Evolutionary conservation across 495 filamentous ascomycete species (phyloP).

Genomic region (Paragyromitra xinjiangensis): DNA sequence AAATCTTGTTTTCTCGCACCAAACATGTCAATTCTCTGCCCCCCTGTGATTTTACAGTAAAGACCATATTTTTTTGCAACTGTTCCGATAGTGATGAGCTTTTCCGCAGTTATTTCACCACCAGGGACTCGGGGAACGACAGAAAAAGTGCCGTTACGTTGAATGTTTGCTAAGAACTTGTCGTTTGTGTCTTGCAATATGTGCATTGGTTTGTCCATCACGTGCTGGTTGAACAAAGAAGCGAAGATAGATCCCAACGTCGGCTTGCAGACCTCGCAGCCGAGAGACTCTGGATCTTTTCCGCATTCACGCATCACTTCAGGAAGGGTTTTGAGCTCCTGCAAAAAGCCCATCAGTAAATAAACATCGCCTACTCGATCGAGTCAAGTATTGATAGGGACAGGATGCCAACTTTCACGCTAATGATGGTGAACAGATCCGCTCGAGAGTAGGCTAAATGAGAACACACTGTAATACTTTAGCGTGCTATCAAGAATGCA

Average conservation of each 20-base stretch:
- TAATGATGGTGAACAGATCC: constrained; percentile 90
- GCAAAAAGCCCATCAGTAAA: neutral
- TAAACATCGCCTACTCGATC: neutral
- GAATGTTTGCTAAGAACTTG: constrained; percentile 90
- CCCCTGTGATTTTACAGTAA: constrained; percentile 96
- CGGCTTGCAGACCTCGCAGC: constrained; percentile 93
- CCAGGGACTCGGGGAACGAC: constrained; percentile 86
- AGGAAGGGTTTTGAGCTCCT: constrained; percentile 72
- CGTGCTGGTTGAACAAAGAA: constrained; percentile 83
- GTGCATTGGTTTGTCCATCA: constrained; percentile 78
- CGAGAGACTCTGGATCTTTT: constrained; percentile 75
- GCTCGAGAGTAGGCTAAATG: constrained; percentile 89
- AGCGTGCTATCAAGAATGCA: neutral
- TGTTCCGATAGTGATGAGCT: constrained; percentile 84
- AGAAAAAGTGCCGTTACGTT: constrained; percentile 91
- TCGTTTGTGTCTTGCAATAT: constrained; percentile 96
- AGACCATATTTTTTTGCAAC: constrained; percentile 89
- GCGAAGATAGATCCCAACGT: constrained; percentile 85
- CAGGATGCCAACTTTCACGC: constrained; percentile 66
- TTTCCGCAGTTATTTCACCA: constrained; percentile 92
- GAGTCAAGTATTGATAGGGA: too few relatives aligned
- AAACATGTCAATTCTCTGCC: constrained; percentile 95
- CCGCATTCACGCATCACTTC: constrained; percentile 87
- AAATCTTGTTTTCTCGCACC: constrained; percentile 93
- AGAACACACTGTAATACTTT: constrained; percentile 67